Percentiles rank a stretch among this genome's conserved stretches.
Conservation (phyloP, 305 asterid species). For the Solanum aculeatissimum region DNA sequence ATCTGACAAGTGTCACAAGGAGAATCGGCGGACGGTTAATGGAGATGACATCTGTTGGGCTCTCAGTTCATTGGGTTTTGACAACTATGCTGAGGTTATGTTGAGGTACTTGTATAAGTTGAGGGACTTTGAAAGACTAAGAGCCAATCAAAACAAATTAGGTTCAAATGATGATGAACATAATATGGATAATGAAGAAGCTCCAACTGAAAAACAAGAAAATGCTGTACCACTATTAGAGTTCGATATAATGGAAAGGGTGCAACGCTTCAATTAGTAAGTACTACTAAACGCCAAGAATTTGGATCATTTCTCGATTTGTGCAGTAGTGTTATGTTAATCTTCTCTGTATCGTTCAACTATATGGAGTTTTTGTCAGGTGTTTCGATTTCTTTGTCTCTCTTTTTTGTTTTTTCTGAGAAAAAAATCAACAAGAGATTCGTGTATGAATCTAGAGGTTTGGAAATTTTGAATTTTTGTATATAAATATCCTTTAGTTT, state of each 20-base stretch:
- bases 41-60: slow-evolving; percentile 83
- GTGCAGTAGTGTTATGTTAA: not conserved
- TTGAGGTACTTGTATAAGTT: slow-evolving; percentile 33
- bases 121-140: slow-evolving; percentile 43
- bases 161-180: slow-evolving; percentile 6
- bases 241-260: slow-evolving; percentile 2
- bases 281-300: not conserved
- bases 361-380: not conserved
- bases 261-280: not conserved
- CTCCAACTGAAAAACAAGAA: not conserved
- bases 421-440: no score
- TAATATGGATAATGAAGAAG: slow-evolving; percentile 20
- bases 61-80: slow-evolving; percentile 50
- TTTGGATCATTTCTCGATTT: not conserved
- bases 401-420: no score
- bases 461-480: no score
- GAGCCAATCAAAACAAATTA: slow-evolving; percentile 8
- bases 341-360: not conserved
- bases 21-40: slow-evolving; percentile 69
- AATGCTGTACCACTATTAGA: not conserved
- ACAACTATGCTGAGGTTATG: slow-evolving; percentile 43
- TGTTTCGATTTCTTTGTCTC: not conserved
- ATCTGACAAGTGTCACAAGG: slow-evolving; percentile 51
- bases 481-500: no score
- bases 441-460: no score